Base-by-base conservation (phyloP, 1,139 yeast genomes). In the Suhomyces yuchorum region DNA sequence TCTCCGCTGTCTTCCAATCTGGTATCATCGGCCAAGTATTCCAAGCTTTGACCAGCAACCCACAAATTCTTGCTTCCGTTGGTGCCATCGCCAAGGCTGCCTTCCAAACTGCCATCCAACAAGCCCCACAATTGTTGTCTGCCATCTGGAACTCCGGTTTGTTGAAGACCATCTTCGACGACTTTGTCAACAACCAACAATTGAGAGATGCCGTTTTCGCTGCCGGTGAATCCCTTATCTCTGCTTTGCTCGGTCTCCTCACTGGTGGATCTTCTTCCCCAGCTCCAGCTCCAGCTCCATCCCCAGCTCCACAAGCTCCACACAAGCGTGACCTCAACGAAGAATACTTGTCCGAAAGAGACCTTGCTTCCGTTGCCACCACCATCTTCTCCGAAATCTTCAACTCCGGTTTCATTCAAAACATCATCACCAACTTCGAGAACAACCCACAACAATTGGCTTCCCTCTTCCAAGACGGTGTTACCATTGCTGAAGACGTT, bases 91-190 rank as follows among this genome's bases (percentile, higher is more conserved):
- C 67, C 52, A 66, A 71, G 62, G 49, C 67, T 37, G 67, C 76
- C 40, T 47, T 74, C 48, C 62, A 63, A 53, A 66, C 70, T 45
- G 71, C 72, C 43, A 47, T 74, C 54, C 73, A 69, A 42, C 69
- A 73, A 54, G 80, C 74, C 52, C 77, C 78, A 48, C 65, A 73
- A 48, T 74, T 75, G 59, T 61, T 75, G 55, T 59, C 63, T 52
- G 79, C 78, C 51, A 56, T 75, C 53, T 74, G 70, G 72, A 62
- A 73, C 59, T 74, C 80, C 41, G 79, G 79, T 53, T 67, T 74
- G 55, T 51, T 75, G 48, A 65, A 65, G 48, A 64, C 64, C 42
- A 56, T 74, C 47, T 72, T 73, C 63, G 60, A 55, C 52, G 63
- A 59, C 49, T 55, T 75, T 45, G 53, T 68, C 45, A 66, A 71